Evolutionary conservation across 1,139 yeast species (phyloP).

Genomic region (Suhomyces maxii): DNA sequence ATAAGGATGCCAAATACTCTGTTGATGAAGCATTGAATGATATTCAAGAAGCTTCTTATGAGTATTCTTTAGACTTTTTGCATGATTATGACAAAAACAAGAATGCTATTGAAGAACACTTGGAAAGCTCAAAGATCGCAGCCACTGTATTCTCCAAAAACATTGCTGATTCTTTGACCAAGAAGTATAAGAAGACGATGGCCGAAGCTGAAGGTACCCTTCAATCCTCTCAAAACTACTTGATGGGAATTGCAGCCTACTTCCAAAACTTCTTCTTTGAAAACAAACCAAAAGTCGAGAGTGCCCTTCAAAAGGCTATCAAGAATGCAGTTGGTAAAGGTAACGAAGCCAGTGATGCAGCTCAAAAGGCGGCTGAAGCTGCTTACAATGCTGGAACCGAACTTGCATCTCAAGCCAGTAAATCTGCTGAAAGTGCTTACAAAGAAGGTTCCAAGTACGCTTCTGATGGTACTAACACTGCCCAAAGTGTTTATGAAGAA

Average conservation of each 20-base stretch:
- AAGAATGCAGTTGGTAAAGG: constrained; percentile 2
- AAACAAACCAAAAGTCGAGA: constrained; percentile 12
- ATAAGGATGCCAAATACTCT: constrained; percentile 19
- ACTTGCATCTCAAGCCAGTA: constrained; percentile 4
- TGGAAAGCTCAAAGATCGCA: constrained; percentile 21
- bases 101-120: constrained; percentile 13
- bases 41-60: constrained; percentile 23
- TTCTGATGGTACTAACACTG: constrained; percentile 5
- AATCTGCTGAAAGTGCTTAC: constrained; percentile 11
- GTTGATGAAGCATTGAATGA: constrained; percentile 24
- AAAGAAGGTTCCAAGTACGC: constrained; percentile 7
- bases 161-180: constrained; percentile 7
- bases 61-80: constrained; percentile 20
- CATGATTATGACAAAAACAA: constrained; percentile 14
- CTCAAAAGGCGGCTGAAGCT: constrained; percentile 1
- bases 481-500: constrained; percentile 1
- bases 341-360: constrained; percentile 10
- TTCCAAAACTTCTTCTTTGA: constrained; percentile 6
- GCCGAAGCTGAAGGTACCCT: constrained; percentile 22
- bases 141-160: constrained; percentile 13
- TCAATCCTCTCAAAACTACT: constrained; percentile 18
- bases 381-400: constrained; percentile 8
- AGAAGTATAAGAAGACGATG: constrained; percentile 12
- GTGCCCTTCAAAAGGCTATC: constrained; percentile 7
- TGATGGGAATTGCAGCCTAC: constrained; percentile 14